Evolutionary conservation across 805 yeast species (phyloP).

Genomic region (Debaryomyces tyrocola): DNA sequence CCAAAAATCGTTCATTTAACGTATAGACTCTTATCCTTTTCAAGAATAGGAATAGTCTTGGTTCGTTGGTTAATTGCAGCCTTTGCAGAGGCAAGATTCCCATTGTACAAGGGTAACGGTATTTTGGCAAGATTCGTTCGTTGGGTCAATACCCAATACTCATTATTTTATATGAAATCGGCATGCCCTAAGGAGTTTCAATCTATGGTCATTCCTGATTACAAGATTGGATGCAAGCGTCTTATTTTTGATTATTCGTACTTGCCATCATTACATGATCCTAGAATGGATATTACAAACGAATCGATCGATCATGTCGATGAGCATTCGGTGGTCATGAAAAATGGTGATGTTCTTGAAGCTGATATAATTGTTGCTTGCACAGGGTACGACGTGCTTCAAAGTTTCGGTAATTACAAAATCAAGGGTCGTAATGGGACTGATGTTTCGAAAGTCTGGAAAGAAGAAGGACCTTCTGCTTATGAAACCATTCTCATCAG

Average conservation of each 20-base stretch:
- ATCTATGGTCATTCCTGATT: conserved; percentile 33
- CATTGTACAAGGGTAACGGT: conserved; percentile 33
- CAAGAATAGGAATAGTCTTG: conserved; percentile 27
- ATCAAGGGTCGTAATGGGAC: conserved; percentile 27
- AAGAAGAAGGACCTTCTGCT: conserved; percentile 30
- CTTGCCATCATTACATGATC: conserved; percentile 32
- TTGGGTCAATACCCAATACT: conserved; percentile 17
- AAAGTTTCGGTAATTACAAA: conserved; percentile 15
- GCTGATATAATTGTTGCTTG: conserved; percentile 44
- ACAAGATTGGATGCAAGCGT: conserved; percentile 43
- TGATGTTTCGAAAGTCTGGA: conserved; percentile 25
- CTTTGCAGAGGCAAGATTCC: conserved; percentile 35
- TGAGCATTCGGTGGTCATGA: conserved; percentile 28
- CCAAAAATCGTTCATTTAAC: conserved; percentile 20
- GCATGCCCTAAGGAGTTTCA: conserved; percentile 34
- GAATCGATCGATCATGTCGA: conserved; percentile 24
- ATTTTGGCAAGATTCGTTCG: conserved; percentile 25
- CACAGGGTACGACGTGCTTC: conserved; percentile 36
- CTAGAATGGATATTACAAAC: conserved; percentile 24
- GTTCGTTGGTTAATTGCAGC: conserved; percentile 27
- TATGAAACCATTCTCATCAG: conserved; percentile 34
- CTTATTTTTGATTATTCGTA: conserved; percentile 38
- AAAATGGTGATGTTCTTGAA: conserved; percentile 24
- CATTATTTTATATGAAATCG: conserved; percentile 24
- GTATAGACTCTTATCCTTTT: conserved; percentile 23